These are phyloP conservation scores for Blyttiomyces sp. DNA, from an alignment of 371 early-diverging fungal genomes.

Conservation along the genomic window DNA sequence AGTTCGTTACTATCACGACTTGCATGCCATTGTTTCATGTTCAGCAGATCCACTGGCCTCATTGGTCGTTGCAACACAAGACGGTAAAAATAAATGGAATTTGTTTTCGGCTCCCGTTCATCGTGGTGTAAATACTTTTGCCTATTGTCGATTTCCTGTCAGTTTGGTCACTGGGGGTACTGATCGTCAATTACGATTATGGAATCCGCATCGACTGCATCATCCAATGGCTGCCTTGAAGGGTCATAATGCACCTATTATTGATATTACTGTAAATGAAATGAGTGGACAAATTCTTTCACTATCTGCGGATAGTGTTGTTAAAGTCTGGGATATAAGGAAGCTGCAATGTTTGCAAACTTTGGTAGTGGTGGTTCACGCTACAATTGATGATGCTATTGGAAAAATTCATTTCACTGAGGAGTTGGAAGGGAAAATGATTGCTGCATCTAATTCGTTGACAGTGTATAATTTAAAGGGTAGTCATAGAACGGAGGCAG, in stretches of 20 bases:
- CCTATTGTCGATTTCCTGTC: slow-evolving; percentile 40
- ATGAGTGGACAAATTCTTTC: slow-evolving; percentile 42
- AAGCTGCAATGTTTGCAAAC: slow-evolving; percentile 43
- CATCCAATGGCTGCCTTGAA: slow-evolving; percentile 42
- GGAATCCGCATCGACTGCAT: slow-evolving; percentile 46
- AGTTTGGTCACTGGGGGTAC: slow-evolving; percentile 51
- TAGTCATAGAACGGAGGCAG: slow-evolving; percentile 9
- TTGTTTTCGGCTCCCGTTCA: slow-evolving; percentile 31
- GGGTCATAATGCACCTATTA: slow-evolving; percentile 46
- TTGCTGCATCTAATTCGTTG: slow-evolving; percentile 28
- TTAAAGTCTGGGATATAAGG: slow-evolving; percentile 47
- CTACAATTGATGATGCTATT: too few relatives aligned
- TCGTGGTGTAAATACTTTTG: slow-evolving; percentile 46
- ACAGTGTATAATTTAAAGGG: slow-evolving; percentile 31
- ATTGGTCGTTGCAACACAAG: slow-evolving; percentile 36
- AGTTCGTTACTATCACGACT: slow-evolving; percentile 43
- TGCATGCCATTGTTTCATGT: slow-evolving; percentile 38
- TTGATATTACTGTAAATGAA: slow-evolving; percentile 38
- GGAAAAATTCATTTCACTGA: too few relatives aligned
- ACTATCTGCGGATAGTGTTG: slow-evolving; percentile 37
- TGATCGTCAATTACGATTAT: slow-evolving; percentile 44
- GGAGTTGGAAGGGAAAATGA: slow-evolving; percentile 14
- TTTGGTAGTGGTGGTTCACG: too few relatives aligned
- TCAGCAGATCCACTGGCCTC: slow-evolving; percentile 43
- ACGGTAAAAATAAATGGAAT: slow-evolving; percentile 39